Evolutionary conservation across 1,284 basidiomycete species (phyloP).

Genomic region (Ceratobasidium sp.): DNA sequence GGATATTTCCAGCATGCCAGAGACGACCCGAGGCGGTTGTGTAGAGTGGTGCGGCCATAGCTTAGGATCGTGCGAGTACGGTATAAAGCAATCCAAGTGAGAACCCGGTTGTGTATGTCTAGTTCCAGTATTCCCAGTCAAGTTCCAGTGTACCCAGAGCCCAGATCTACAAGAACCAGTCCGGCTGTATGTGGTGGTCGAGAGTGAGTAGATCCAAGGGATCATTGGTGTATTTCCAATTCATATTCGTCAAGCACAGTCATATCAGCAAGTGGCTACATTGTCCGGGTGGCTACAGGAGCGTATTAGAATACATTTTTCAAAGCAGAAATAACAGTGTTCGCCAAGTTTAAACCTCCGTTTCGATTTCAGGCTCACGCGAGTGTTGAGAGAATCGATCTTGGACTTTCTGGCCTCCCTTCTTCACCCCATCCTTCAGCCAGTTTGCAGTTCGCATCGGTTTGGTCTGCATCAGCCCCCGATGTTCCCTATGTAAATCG

Average conservation of each 20-base stretch:
- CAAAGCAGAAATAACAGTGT: neutral
- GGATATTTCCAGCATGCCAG: constrained; percentile 94
- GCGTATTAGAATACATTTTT: neutral
- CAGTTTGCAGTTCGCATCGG: constrained; percentile 58
- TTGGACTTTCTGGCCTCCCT: constrained; percentile 22
- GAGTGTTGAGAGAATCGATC: constrained; percentile 27
- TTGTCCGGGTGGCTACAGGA: constrained; percentile 6
- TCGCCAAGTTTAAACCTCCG: constrained; percentile 17
- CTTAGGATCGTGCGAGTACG: neutral
- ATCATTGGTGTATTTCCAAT: constrained; percentile 12
- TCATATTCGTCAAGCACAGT: no score
- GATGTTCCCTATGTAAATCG: constrained; percentile 55
- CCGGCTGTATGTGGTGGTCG: neutral
- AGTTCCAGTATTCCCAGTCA: no score
- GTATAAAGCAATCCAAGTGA: neutral
- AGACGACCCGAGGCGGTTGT: constrained; percentile 80
- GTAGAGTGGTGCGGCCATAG: constrained; percentile 88
- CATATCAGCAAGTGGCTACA: constrained; percentile 8
- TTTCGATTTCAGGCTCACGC: constrained; percentile 37
- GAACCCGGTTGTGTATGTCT: neutral
- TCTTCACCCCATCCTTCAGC: constrained; percentile 53
- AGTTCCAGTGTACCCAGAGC: no score
- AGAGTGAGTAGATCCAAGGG: neutral
- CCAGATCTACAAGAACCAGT: no score
- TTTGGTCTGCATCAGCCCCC: constrained; percentile 58